Percentiles rank a stretch among this genome's conserved stretches.
phyloP scores from a whole-genome alignment of 495 filamentous ascomycete species.

The Daldinia grandis region DNA sequence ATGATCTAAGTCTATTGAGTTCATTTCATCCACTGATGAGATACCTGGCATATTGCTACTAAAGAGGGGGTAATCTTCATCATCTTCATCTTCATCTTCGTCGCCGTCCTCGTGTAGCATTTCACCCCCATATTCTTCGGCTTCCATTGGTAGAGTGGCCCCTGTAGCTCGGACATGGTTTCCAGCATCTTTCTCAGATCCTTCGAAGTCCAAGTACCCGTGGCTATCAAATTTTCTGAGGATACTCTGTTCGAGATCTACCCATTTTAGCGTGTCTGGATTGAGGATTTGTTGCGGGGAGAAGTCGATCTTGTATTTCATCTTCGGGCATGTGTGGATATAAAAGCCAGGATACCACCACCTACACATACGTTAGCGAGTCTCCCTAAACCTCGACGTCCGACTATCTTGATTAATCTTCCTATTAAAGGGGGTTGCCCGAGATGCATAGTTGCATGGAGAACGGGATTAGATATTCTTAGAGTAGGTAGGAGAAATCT shows the following conservation, averaged over 20 bases:
- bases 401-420: background rate
- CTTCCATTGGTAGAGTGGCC: constrained; percentile 44
- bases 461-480: background rate
- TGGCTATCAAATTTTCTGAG: constrained; percentile 68
- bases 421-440: background rate
- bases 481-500: background rate
- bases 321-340: constrained; percentile 61
- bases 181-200: constrained; percentile 47
- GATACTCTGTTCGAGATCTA: constrained; percentile 73
- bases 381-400: background rate
- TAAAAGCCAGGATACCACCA: constrained; percentile 65
- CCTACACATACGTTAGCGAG: constrained; percentile 17
- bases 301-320: constrained; percentile 87
- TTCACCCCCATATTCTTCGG: constrained; percentile 48
- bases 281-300: constrained; percentile 84
- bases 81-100: constrained; percentile 36
- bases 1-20: constrained; percentile 68
- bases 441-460: background rate
- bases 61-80: constrained; percentile 66
- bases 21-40: constrained; percentile 69
- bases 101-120: constrained; percentile 20
- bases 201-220: constrained; percentile 74
- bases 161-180: constrained; percentile 24
- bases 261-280: constrained; percentile 78
- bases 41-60: constrained; percentile 78